Evolutionary conservation across 2,329 filamentous ascomycete genomes (phyloP), one percentile per base, ranked within the genome.

Genomic region (Calonectria honghensis): DNA sequence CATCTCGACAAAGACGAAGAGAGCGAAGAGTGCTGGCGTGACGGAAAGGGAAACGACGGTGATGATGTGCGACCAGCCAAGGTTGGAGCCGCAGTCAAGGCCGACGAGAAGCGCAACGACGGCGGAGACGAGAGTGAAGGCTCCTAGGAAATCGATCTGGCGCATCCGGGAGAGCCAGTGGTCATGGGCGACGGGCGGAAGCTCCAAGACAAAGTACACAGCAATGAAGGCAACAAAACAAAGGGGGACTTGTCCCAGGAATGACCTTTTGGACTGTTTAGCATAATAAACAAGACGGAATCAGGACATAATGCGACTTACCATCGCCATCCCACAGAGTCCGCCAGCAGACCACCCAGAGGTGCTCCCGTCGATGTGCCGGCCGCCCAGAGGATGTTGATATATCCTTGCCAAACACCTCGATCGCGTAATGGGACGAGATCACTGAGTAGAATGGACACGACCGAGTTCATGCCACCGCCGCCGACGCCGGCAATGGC

Each of bases 271-370:
- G 16, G 11, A 32, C 20, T 73, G 73, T 70, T 76, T 39, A 73
- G 32, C 9, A 14, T 6, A 20, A 27, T n/a, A 59, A 5, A 66
- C 20, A 41, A 24, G 13, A 9, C 2, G 3, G 39, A 27, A 20
- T 11, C 24, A 3, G 31, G 10, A 68, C 2, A 4, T 29, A 18
- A 24, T 10, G 24, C 65, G 45, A 81, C 86, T 81, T 85, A 92
- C 92, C 93, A 95, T 77, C 94, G 87, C 94, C 94, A 96, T 41
- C 94, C 93, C 67, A 96, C 89, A 6, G 88, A 91, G 82, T 96
- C 94, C 0, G 93, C 91, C n/a, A 96, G 83, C 9, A 94, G 82
- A 3, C 94, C 94, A 76, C 91, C 94, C 0, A 96, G 77, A 0
- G 94, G 93, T 6, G 92, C 94, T 3, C 94, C 94, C 6, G 89